Base-by-base conservation (phyloP, 768 basidiomycete species). In the Trametes elegans region DNA sequence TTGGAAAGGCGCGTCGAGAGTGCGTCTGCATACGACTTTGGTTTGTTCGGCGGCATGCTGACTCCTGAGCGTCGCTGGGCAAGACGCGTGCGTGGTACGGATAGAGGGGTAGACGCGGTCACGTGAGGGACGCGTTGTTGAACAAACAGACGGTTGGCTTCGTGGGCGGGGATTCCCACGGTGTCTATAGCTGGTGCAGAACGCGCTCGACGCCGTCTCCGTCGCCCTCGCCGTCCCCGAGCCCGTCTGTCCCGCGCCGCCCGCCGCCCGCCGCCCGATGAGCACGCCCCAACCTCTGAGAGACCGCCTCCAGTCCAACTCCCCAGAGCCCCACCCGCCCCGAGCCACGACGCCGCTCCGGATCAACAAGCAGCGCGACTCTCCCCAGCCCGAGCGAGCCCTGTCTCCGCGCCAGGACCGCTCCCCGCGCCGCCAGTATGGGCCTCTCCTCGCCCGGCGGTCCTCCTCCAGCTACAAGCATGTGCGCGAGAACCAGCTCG, bases 381-480 rank as follows among this genome's bases (percentile, higher is more conserved):
- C 68, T 10, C 69, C 70, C 6, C 61, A 57, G 74, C 77, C 40
- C 11, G 61, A 60, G 16, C 59, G 71, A 59, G 40, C 65, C 74
- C 78, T 24, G 59, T 61, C 41, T 69, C 71, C 29, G 11, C 57
- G 50, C 7, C 58, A 55, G 73, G 76, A 35, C n/a, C 29, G 28
- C 26, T 39, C 47, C 10, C 49, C 49, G n/a, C 49, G 49, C 18
- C 51, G 41, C n/a, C 69, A 73, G 5, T 73, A 74, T 19, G 77
- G 73, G 41, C 74, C 82, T 40, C 68, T 72, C n/a, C 70, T 90
- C 40, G 83, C 84, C 43, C 82, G 90, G 28, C 80, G 90, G 38
- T 78, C 82, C 14, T 90, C 88, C 7, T 85, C 83, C 36, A 90
- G 88, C 69, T 93, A 86, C 72, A 85, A 81, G 60, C 90, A 90